Evolutionary conservation across 1,139 yeast species (phyloP), one percentile per base, ranked within the genome.

Genomic region (Wickerhamiella infanticola): DNA sequence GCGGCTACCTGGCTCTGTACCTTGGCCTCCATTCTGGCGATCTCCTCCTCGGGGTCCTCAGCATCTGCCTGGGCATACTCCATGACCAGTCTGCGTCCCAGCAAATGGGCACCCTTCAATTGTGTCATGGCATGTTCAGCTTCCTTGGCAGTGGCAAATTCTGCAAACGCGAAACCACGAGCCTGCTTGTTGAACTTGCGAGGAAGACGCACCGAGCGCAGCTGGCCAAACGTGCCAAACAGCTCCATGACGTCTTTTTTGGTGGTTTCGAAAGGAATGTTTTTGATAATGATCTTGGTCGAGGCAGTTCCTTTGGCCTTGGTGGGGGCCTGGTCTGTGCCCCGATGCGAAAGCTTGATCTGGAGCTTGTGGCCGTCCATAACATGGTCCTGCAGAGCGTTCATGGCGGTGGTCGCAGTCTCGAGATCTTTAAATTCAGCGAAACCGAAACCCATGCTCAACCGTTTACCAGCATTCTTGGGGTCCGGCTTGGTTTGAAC

Each of bases 361-460:
- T 85, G 94, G 45, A 90, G 70, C 57, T 77, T 81, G 63, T 93
- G 98, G 0, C 95, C 97, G 60, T 85, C 95, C 46, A 90, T 71
- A 1, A 77, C 75, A 51, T 77, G 72, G 1, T 88, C 94, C 61
- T 90, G 85, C 69, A 86, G 67, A 0, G 81, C 72, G 27, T 72
- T 62, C 45, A 85, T 75, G 3, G 95, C 97, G 18, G 74, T 70
- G 41, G 74, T 70, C 0, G 98, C 98, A 56, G 81, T 79, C 43
- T 78, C 84, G 53, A 75, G 75, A 3, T 88, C 74, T 55, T 69
- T 76, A 63, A 86, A 93, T 63, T 90, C 98, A 29, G 77, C 95
- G 64, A 90, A 90, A 0, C 99, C 99, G 59, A 86, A 90, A 35
- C 99, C 99, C 98, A 90, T 90, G 57, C 95, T 84, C 50, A 79